Percentiles rank a stretch among this genome's conserved stretches.
Evolutionary conservation across 257 asterid genomes (phyloP).

Genomic region (Primulina eburnea): DNA sequence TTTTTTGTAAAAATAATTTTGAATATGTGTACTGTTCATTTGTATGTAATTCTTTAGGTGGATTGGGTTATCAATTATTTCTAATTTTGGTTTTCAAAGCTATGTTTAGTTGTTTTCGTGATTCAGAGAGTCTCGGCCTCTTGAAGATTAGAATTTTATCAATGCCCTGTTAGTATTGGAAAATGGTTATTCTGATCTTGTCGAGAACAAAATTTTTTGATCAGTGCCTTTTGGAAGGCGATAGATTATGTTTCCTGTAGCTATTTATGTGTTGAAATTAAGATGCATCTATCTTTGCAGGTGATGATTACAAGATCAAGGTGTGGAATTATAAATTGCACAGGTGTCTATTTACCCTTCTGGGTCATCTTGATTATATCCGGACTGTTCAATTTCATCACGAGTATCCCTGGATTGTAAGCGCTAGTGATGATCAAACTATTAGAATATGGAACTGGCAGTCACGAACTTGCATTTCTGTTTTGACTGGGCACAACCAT

Average conservation of each 20-base stretch:
- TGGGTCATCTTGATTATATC: slow-evolving; percentile 96
- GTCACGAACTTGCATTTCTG: slow-evolving; percentile 91
- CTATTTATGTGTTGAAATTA: slow-evolving; percentile 1
- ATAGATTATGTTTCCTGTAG: not conserved
- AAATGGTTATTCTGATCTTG: not conserved
- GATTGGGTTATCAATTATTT: not conserved
- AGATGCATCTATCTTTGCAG: not conserved
- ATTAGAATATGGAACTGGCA: slow-evolving; percentile 50
- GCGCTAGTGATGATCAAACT: slow-evolving; percentile 58
- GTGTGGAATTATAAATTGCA: slow-evolving; percentile 98
- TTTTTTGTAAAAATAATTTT: not conserved
- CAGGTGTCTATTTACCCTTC: slow-evolving; percentile 88
- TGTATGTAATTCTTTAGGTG: slow-evolving; percentile 1
- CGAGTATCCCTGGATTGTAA: slow-evolving; percentile 96
- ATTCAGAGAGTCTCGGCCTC: not conserved
- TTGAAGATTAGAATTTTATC: not conserved
- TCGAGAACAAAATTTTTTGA: slow-evolving; percentile 6
- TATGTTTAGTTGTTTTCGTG: not conserved
- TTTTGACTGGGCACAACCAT: slow-evolving; percentile 94
- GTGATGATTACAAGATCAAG: slow-evolving; percentile 33
- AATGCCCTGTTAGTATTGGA: not conserved
- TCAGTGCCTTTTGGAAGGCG: not conserved
- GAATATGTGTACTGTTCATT: slow-evolving; percentile 8
- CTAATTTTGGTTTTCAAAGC: not conserved
- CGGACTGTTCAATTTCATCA: slow-evolving; percentile 97